phyloP scores from a whole-genome alignment of 371 early-diverging fungal species.

The Mortierella sp. region DNA sequence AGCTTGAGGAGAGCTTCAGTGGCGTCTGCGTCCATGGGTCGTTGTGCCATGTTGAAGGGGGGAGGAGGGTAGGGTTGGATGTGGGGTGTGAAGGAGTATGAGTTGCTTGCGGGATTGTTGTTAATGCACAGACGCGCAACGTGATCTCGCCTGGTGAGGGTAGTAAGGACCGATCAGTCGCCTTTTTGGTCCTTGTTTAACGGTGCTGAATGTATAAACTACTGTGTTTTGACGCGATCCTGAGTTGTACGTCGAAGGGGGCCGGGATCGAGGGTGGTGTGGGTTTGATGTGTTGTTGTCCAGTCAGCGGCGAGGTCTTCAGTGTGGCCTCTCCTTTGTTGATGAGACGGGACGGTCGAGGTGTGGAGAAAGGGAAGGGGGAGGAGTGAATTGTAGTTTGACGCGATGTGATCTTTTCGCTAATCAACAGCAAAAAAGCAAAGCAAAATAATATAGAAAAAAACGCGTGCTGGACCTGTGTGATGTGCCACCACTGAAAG shows the following conservation, averaged over 20 bases:
- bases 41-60: slow-evolving; percentile 32
- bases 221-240: slow-evolving; percentile 5
- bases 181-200: neutral
- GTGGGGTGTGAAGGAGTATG: neutral
- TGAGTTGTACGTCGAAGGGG: neutral
- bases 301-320: neutral
- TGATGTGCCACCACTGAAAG: neutral
- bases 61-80: neutral
- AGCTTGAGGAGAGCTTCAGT: slow-evolving; percentile 45
- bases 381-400: neutral
- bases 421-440: slow-evolving; percentile 4
- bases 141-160: slow-evolving; percentile 7
- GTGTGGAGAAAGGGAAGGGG: neutral
- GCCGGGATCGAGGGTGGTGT: neutral
- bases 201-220: neutral
- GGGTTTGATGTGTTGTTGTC: neutral
- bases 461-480: neutral
- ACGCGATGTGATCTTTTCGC: slow-evolving; percentile 11
- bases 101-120: neutral
- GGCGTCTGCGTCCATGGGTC: slow-evolving; percentile 47
- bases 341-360: neutral
- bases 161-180: slow-evolving; percentile 6
- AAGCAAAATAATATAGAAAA: slow-evolving; percentile 8
- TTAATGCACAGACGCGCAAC: slow-evolving; percentile 10
- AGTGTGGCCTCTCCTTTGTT: neutral